phyloP scores from a whole-genome alignment of 441 rosid species.

The Croton laevigatus region DNA sequence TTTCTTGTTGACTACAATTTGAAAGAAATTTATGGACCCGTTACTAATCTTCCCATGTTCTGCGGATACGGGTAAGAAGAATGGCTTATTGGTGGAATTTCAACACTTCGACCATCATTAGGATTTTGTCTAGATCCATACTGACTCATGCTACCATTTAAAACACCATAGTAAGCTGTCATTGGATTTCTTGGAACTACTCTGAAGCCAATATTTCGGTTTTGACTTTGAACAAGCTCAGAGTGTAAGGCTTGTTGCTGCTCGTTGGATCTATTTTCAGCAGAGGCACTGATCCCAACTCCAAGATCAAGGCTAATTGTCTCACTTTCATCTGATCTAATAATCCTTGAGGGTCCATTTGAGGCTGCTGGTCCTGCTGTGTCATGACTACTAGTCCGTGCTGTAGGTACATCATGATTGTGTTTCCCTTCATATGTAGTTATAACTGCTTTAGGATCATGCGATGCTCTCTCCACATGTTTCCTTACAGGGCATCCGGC shows the following conservation, averaged over 20 bases:
- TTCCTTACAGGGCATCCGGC: slow-evolving; percentile 93
- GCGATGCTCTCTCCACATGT: slow-evolving; percentile 98
- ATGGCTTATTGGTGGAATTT: slow-evolving; percentile 45
- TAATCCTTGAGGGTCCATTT: slow-evolving; percentile 40
- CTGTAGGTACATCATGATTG: slow-evolving; percentile 87
- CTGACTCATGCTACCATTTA: slow-evolving; percentile 50
- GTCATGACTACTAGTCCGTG: slow-evolving; percentile 62
- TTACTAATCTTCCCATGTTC: slow-evolving; percentile 66
- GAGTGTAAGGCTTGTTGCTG: slow-evolving; percentile 41
- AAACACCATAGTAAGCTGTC: slow-evolving; percentile 45
- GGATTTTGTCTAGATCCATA: slow-evolving; percentile 50
- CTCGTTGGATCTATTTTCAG: slow-evolving; percentile 45
- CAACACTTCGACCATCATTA: slow-evolving; percentile 40
- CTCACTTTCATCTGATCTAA: slow-evolving; percentile 46
- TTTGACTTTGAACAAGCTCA: slow-evolving; percentile 35
- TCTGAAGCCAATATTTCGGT: slow-evolving; percentile 44
- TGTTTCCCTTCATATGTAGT: slow-evolving; percentile 98
- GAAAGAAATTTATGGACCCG: slow-evolving; percentile 56
- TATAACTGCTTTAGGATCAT: slow-evolving; percentile 94
- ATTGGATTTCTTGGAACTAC: slow-evolving; percentile 45
- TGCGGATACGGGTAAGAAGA: slow-evolving; percentile 63
- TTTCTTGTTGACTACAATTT: slow-evolving; percentile 9
- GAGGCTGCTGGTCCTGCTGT: slow-evolving; percentile 40
- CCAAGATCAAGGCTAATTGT: slow-evolving; percentile 90
- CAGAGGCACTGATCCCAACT: slow-evolving; percentile 65